These are phyloP conservation scores for Talaromyces trachyspermus DNA, from an alignment of 495 filamentous ascomycete species.

Conservation along the genomic window DNA sequence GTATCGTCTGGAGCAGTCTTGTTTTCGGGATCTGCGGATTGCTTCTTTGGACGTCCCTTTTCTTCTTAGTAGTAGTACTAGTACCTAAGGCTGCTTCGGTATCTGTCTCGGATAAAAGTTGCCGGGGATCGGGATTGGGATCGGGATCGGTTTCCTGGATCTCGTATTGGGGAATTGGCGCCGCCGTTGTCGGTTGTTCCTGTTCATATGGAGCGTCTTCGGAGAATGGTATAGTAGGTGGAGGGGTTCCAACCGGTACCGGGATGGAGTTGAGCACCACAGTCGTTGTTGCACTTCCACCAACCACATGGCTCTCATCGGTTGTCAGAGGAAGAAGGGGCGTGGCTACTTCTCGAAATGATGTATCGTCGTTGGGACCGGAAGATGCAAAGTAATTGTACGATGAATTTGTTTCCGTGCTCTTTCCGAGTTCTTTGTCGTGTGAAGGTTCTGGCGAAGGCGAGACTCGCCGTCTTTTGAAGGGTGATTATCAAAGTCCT, in stretches of 20 bases:
- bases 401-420: conserved; percentile 10
- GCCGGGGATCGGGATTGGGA: not conserved
- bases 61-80: conserved; percentile 17
- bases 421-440: not conserved
- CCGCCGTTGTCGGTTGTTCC: not conserved
- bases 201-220: not conserved
- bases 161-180: not conserved
- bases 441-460: not conserved
- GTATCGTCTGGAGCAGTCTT: conserved; percentile 23
- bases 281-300: too few relatives aligned
- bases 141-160: not conserved
- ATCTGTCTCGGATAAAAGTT: conserved; percentile 1
- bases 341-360: too few relatives aligned
- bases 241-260: not conserved
- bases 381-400: conserved; percentile 25
- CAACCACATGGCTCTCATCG: not conserved
- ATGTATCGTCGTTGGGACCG: not conserved
- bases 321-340: too few relatives aligned
- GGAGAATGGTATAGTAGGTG: conserved; percentile 7
- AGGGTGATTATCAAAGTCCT: conserved; percentile 2
- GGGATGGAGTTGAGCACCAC: not conserved
- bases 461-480: not conserved
- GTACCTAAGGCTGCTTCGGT: too few relatives aligned
- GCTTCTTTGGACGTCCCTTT: conserved; percentile 29
- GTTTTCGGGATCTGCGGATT: conserved; percentile 16